Evolutionary conservation across 2,329 filamentous ascomycete species (phyloP), one percentile per base, ranked within the genome.

Genomic region (Thelonectria olida): DNA sequence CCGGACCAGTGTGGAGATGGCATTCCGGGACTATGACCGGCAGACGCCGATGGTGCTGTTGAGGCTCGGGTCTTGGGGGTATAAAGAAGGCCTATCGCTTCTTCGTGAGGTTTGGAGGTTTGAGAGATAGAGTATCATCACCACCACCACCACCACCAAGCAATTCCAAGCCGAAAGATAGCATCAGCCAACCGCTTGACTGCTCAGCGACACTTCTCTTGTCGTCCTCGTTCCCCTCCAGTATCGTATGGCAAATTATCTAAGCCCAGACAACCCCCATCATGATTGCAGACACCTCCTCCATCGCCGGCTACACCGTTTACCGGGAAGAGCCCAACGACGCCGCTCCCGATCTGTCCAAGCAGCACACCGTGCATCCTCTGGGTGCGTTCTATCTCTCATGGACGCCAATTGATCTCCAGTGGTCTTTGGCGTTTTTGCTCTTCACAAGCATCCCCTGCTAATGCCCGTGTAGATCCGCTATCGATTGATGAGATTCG

Each of bases 401-500:
- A 5, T 39, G n/a, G n/a, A n/a, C n/a, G n/a, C n/a, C n/a, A n/a
- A n/a, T n/a, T n/a, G n/a, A n/a, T n/a, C n/a, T n/a, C n/a, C n/a
- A n/a, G n/a, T n/a, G n/a, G n/a, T n/a, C n/a, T n/a, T n/a, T n/a
- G n/a, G n/a, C n/a, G n/a, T n/a, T n/a, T n/a, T n/a, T n/a, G n/a
- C n/a, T n/a, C n/a, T n/a, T n/a, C n/a, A n/a, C 15, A 5, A 22
- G 20, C 39, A 12, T 20, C 10, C 5, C 7, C 38, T 42, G 19
- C 10, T 9, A 12, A 12, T 12, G 2, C 2, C 36, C 36, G 23
- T 22, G 75, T 79, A 75, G 84, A 85, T 70, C 84, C 80, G 67
- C 81, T 89, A 58, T 82, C 79, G 49, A 74, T 84, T 68, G 79
- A 84, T 38, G 86, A 89, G 74, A 86, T 86, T 19, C 76, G 79